Evolutionary conservation across 345 rosid genomes (phyloP).

Genomic region (Citrus cavaleriei): DNA sequence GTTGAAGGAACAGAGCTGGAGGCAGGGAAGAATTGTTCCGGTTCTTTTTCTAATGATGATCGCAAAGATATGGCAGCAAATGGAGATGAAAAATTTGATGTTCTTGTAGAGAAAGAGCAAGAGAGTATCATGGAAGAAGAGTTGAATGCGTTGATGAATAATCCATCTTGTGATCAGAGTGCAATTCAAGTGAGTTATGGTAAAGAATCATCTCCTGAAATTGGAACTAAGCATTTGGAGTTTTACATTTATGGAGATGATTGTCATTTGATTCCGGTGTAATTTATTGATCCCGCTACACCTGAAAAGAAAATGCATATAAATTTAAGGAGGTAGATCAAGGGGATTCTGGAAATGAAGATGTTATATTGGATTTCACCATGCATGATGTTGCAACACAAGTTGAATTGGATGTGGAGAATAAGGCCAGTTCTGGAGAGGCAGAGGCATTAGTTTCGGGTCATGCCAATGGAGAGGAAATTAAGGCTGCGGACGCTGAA

Average conservation of each 20-base stretch:
- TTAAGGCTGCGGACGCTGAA: conserved; percentile 19
- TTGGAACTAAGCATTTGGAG: conserved; percentile 48
- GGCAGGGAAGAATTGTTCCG: conserved; percentile 38
- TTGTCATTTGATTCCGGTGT: conserved; percentile 81
- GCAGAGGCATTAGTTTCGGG: conserved; percentile 18
- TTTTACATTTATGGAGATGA: conserved; percentile 74
- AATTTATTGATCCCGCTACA: conserved; percentile 21
- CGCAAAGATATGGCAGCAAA: conserved; percentile 27
- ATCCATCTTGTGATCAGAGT: conserved; percentile 14
- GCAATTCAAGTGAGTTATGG: conserved; percentile 14
- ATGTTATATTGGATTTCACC: conserved; percentile 73
- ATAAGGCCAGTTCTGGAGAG: conserved; percentile 17
- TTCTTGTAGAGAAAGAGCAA: conserved; percentile 25
- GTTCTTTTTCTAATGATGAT: conserved; percentile 45
- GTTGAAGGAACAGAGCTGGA: conserved; percentile 18
- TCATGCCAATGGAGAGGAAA: conserved; percentile 23
- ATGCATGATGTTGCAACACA: conserved; percentile 19
- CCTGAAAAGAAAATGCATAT: conserved; percentile 13
- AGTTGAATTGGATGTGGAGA: conserved; percentile 33
- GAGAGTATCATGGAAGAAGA: conserved; percentile 23
- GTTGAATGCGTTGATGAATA: conserved; percentile 12
- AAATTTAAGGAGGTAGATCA: conserved; percentile 42
- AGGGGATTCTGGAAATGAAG: conserved; percentile 44
- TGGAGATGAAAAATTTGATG: conserved; percentile 34
- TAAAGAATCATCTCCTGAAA: conserved; percentile 24